phyloP scores from a whole-genome alignment of 139 green algal species.

The Asterochloris sp. region DNA sequence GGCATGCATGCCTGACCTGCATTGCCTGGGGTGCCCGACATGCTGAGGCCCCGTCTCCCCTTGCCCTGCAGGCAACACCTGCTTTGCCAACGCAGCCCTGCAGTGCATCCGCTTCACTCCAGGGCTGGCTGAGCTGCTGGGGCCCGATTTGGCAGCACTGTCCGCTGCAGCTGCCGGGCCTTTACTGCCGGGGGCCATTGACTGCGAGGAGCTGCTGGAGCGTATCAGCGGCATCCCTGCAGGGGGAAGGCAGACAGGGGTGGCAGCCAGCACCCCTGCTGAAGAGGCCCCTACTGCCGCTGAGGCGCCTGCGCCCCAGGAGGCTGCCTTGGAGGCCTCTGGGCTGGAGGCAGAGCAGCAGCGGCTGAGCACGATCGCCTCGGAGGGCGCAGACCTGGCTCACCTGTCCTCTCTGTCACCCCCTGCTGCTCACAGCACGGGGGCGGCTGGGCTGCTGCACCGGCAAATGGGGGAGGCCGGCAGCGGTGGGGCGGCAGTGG shows the following conservation, averaged over 20 bases:
- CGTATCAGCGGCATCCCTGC: not conserved
- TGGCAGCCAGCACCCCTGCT: not conserved
- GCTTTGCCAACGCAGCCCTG: constrained; percentile 58
- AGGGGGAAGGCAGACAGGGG: not conserved
- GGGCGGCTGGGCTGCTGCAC: too few relatives aligned
- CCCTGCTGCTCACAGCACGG: too few relatives aligned
- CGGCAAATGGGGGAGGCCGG: too few relatives aligned
- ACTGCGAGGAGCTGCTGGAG: too few relatives aligned
- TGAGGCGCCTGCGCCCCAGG: not conserved
- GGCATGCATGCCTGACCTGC: not conserved
- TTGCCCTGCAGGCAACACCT: constrained; percentile 49
- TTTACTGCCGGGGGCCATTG: too few relatives aligned
- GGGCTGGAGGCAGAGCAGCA: too few relatives aligned
- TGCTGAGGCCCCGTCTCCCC: not conserved
- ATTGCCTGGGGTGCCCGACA: not conserved
- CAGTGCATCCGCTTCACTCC: constrained; percentile 59
- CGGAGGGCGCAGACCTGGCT: too few relatives aligned
- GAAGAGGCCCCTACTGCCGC: not conserved
- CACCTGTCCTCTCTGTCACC: too few relatives aligned
- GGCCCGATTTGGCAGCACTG: constrained; percentile 30
- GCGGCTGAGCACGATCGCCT: too few relatives aligned
- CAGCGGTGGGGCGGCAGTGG: too few relatives aligned
- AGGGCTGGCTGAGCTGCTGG: constrained; percentile 29
- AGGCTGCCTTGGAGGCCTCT: too few relatives aligned
- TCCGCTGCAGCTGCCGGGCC: not conserved